Base-by-base conservation (phyloP, 2,329 filamentous ascomycete genomes). In the Pestalotiopsis sp. region DNA sequence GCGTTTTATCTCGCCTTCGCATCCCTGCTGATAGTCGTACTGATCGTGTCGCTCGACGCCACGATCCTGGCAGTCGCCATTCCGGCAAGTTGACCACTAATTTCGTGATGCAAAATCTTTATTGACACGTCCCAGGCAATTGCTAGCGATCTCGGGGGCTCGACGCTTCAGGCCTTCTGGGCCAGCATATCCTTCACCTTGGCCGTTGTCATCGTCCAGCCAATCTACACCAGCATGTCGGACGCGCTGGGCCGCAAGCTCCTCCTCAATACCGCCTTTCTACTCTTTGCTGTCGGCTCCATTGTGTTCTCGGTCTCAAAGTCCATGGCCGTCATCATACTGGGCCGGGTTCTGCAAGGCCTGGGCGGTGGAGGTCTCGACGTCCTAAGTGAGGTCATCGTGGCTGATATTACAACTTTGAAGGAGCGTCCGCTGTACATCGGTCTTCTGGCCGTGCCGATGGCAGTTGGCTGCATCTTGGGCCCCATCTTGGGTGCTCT, bases 261-360 rank as follows among this genome's bases (percentile, higher is more conserved):
- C 1, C 74, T 74, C 9, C 72, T 80, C 11, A 76, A 78, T 59
- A 68, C 74, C 14, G 72, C 75, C 17, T 74, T 76, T 31, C 13
- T 71, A 2, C 70, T 85, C 73, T 84, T 76, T 62, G 81, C 67
- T 4, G 68, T 71, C 59, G 82, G 80, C 62, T 81, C 74, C 57
- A 69, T 79, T 62, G 69, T 76, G 41, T 79, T 80, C 58, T 74
- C 77, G 23, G 65, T 75, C 3, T 74, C 74, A 2, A 57, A 59
- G 13, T 72, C 71, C 25, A 78, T 78, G 75, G n/a, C 36, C 5
- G 65, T 71, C 2, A 63, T 78, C 31, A 72, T 78, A 25, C 69
- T 70, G 0, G 77, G 76, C 12, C 73, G 77, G 6, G 25, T 76
- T 2, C 59, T 78, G 4, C 77, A 78, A 59, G 77, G 77, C 12